Conservation (phyloP, 1,284 basidiomycete genomes). For the Heliocybe sulcata region DNA sequence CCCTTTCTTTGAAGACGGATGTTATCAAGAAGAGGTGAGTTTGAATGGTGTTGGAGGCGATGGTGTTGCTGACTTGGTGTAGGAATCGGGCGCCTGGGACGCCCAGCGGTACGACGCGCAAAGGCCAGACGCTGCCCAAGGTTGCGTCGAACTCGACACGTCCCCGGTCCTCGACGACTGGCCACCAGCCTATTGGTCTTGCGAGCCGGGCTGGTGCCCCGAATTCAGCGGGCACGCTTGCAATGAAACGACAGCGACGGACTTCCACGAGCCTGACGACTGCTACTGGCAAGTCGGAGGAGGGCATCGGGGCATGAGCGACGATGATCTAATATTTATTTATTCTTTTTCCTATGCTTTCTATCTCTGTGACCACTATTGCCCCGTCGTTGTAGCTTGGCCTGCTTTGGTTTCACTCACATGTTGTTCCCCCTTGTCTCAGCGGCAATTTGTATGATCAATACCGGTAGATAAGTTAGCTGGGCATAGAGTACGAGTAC, state of each 20-base stretch:
- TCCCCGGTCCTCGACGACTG: slow-evolving; percentile 57
- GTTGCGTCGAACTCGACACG: slow-evolving; percentile 61
- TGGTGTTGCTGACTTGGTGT: neutral
- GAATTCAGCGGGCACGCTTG: slow-evolving; percentile 28
- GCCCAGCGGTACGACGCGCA: slow-evolving; percentile 54
- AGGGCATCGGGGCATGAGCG: slow-evolving; percentile 23
- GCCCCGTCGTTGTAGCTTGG: neutral
- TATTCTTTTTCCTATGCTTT: slow-evolving; percentile 4
- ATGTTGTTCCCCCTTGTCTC: neutral
- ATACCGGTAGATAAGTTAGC: neutral
- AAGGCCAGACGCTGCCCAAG: slow-evolving; percentile 57
- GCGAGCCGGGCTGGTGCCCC: slow-evolving; percentile 21
- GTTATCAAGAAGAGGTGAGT: slow-evolving; percentile 94
- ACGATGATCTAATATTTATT: slow-evolving; percentile 9
- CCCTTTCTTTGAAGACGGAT: slow-evolving; percentile 92
- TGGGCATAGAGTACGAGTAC: neutral
- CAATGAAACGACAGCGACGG: slow-evolving; percentile 76
- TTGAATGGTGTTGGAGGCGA: slow-evolving; percentile 4
- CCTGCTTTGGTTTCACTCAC: neutral
- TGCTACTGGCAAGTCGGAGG: slow-evolving; percentile 27
- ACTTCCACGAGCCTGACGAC: slow-evolving; percentile 43
- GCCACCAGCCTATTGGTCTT: slow-evolving; percentile 39
- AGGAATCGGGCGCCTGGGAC: slow-evolving; percentile 77
- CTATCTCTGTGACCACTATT: slow-evolving; percentile 5
- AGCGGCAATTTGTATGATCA: neutral